Base-by-base conservation (phyloP, 2,329 filamentous ascomycete genomes). In the Colletotrichum coccodes region DNA sequence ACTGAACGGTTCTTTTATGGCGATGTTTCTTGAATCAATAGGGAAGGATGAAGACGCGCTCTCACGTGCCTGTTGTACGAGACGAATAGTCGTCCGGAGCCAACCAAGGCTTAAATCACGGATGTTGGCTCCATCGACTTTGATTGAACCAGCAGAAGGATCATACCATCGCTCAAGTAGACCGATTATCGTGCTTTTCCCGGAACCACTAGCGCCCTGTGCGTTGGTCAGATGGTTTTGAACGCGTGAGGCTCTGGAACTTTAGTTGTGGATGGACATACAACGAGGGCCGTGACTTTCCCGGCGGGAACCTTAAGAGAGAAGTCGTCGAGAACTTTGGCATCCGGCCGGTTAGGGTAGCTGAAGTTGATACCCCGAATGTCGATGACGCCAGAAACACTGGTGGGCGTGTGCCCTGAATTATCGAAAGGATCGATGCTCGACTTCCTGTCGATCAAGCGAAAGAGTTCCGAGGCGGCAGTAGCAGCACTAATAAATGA, bases 131-230 rank as follows among this genome's bases (percentile, higher is more conserved):
- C 75, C 77, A 32, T 77, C 77, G 0, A 80, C 62, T n/a, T 60
- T 71, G 53, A 80, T 75, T 12, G 40, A 28, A 0, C 79, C 78
- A 0, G 69, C 64, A 6, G 32, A n/a, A 4, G 61, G 70, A 12
- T 68, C 56, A 42, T 92, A 92, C 75, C 92, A 92, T 11, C 90
- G 85, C 75, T 92, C 89, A 4, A 92, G 83, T 9, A 92, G 81
- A 7, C 90, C 90, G 26, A 92, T 87, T 21, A 92, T 88, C 0
- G 90, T 92, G 71, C 87, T 90, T 75, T 92, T 92, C 26, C 90
- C 90, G 49, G 88, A 91, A 2, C 90, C 90, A 23, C 90, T 92
- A 6, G 90, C 87, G 47, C 90, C 90, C 63, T 66, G 12, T 12
- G n/a, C n/a, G n/a, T n/a, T n/a, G n/a, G n/a, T n/a, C n/a, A n/a